Percentiles rank a stretch among this genome's conserved stretches.
phyloP scores from a whole-genome alignment of 2,329 filamentous ascomycete genomes.

The Fusarium acutatum region DNA sequence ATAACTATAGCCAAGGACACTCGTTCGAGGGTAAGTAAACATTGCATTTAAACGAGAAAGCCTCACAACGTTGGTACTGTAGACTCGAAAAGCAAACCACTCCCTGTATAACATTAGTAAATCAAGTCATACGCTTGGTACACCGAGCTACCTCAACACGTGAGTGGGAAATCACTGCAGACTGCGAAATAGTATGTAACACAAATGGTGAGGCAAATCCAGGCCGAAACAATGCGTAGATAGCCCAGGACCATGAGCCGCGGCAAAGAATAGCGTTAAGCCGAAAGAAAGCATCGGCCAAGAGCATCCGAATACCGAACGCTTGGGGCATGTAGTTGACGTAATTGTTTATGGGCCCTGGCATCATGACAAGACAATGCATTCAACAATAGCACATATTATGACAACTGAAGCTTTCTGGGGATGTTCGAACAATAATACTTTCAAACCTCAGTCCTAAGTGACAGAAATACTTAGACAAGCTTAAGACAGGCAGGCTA shows the following conservation, averaged over 20 bases:
- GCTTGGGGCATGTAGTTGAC: slow-evolving; percentile 33
- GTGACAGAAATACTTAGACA: not conserved
- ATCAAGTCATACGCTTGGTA: not conserved
- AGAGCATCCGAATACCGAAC: slow-evolving; percentile 27
- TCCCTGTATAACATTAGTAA: not conserved
- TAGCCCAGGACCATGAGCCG: slow-evolving; percentile 28
- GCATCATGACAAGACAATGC: not conserved
- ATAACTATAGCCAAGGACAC: not conserved
- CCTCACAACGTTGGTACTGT: too few species aligned
- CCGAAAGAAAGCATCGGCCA: slow-evolving; percentile 37
- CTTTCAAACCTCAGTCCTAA: not conserved
- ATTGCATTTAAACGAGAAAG: not conserved
- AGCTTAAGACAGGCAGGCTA: not conserved
- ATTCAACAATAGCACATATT: not conserved
- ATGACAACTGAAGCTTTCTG: not conserved
- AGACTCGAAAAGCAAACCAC: not conserved
- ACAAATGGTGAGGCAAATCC: not conserved
- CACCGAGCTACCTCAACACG: not conserved
- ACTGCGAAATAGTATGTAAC: not conserved
- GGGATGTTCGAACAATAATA: not conserved
- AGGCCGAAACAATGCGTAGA: slow-evolving; percentile 40
- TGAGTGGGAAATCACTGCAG: not conserved
- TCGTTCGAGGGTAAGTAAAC: not conserved
- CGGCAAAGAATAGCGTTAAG: slow-evolving; percentile 28
- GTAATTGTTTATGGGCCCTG: slow-evolving; percentile 17